Conservation (phyloP, 768 basidiomycete species). For the Boletus insuetus region DNA sequence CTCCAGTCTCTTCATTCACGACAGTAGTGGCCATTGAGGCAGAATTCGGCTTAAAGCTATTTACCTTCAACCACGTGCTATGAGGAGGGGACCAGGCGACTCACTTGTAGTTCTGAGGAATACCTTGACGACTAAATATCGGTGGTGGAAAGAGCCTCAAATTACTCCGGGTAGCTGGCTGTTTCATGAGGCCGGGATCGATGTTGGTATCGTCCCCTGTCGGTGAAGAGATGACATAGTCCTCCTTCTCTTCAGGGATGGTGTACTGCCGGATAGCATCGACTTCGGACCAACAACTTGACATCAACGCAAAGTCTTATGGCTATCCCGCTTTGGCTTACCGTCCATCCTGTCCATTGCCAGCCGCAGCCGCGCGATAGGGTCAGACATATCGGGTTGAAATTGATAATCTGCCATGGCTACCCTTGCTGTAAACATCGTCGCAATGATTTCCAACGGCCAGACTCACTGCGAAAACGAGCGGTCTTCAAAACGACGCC, state of each 20-base stretch:
- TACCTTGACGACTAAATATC: conserved; percentile 76
- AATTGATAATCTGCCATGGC: conserved; percentile 96
- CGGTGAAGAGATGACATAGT: conserved; percentile 44
- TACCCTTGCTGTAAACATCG: conserved; percentile 31
- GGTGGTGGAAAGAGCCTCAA: conserved; percentile 85
- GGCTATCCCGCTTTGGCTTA: conserved; percentile 33
- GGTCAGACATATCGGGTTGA: conserved; percentile 70
- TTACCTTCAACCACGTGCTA: not conserved
- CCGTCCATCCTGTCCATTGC: conserved; percentile 84
- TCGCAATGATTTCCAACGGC: not conserved
- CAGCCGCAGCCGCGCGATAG: conserved; percentile 61
- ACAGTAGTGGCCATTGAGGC: conserved; percentile 68
- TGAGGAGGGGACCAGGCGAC: conserved; percentile 11
- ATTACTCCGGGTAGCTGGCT: conserved; percentile 44
- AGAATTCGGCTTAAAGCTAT: conserved; percentile 74
- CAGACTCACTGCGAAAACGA: conserved; percentile 80
- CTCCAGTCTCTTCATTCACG: conserved; percentile 72
- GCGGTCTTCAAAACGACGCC: conserved; percentile 81
- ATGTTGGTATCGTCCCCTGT: conserved; percentile 41
- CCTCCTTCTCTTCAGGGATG: conserved; percentile 67
- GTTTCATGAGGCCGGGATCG: conserved; percentile 44
- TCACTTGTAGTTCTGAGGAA: conserved; percentile 82
- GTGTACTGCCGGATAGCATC: conserved; percentile 67
- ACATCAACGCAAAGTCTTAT: not conserved
- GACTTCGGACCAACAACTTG: conserved; percentile 43